Percentiles rank a stretch among this genome's conserved stretches.
These are phyloP conservation scores for Crotalaria pallida DNA, from an alignment of 306 rosid genomes.

Conservation along the genomic window DNA sequence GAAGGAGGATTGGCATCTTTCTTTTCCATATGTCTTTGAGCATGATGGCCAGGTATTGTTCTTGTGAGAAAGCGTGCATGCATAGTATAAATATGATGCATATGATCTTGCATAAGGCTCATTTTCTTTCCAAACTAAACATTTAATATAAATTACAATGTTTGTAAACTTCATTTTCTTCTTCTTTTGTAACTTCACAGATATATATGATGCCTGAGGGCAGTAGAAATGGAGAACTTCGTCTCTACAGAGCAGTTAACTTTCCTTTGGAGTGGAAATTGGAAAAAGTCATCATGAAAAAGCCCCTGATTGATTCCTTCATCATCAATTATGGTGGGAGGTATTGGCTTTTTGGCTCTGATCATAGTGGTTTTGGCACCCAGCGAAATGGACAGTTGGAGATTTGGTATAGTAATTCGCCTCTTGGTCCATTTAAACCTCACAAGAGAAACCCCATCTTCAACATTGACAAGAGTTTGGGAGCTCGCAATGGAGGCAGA, in stretches of 20 bases:
- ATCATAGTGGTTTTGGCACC: constrained; percentile 83
- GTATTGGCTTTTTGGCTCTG: constrained; percentile 97
- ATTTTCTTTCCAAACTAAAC: not conserved
- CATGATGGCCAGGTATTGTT: constrained; percentile 67
- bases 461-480: constrained; percentile 67
- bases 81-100: not conserved
- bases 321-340: constrained; percentile 48
- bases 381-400: constrained; percentile 82
- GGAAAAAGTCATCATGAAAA: constrained; percentile 71
- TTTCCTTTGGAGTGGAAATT: constrained; percentile 87
- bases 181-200: constrained; percentile 41
- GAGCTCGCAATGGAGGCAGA: constrained; percentile 98
- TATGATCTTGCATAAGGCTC: not conserved
- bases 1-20: constrained; percentile 96
- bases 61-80: not conserved
- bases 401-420: constrained; percentile 84
- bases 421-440: constrained; percentile 92
- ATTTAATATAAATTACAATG: not conserved
- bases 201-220: constrained; percentile 97
- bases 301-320: constrained; percentile 78
- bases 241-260: constrained; percentile 72
- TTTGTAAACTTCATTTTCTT: constrained; percentile 9
- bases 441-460: constrained; percentile 84
- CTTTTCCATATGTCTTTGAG: constrained; percentile 79
- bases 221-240: constrained; percentile 74